These are phyloP conservation scores for Rosa hybrid DNA, from an alignment of 331 rosid species.

Conservation along the genomic window DNA sequence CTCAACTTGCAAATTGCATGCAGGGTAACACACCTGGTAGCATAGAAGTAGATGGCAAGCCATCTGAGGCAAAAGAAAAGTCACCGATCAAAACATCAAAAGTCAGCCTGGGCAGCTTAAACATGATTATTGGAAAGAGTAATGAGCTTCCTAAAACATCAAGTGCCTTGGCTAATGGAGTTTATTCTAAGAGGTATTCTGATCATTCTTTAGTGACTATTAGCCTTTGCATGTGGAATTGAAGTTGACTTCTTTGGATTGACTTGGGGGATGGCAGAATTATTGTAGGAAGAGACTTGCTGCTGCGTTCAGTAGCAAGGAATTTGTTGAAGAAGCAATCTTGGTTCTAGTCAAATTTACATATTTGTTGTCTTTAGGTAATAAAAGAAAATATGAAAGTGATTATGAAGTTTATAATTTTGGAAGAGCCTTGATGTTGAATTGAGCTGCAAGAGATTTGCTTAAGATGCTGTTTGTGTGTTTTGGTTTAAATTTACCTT, in stretches of 20 bases:
- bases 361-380: neutral
- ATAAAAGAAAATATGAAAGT: neutral
- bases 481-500: neutral
- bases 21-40: conserved; percentile 86
- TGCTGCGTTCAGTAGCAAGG: neutral
- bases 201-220: conserved; percentile 2
- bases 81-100: conserved; percentile 94
- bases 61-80: conserved; percentile 86
- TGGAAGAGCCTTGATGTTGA: neutral
- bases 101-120: conserved; percentile 97
- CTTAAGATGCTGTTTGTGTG: neutral
- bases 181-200: conserved; percentile 82
- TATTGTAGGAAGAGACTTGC: neutral
- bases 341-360: neutral
- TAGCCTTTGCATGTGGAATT: neutral
- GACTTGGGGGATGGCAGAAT: neutral
- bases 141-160: conserved; percentile 70
- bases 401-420: neutral
- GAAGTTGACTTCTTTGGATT: neutral
- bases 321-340: neutral
- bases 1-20: conserved; percentile 36
- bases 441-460: neutral
- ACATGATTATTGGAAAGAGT: conserved; percentile 93
- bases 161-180: conserved; percentile 78
- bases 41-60: conserved; percentile 82